phyloP scores from a whole-genome alignment of 352 stramenopile species.

The Pythium utonaiense region DNA sequence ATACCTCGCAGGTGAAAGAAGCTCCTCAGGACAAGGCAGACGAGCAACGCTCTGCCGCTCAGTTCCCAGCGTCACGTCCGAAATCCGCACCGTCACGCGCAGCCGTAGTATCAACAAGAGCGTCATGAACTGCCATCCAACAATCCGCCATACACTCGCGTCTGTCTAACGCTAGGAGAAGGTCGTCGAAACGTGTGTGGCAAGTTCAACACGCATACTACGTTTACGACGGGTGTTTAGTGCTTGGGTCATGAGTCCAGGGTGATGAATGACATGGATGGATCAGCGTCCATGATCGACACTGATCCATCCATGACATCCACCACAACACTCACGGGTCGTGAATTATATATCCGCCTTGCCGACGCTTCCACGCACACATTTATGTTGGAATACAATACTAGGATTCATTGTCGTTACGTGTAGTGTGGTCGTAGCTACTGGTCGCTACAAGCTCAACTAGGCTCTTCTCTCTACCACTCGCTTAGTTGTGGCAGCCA shows the following conservation, averaged over 20 bases:
- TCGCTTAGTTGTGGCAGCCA: conserved; percentile 14
- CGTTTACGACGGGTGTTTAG: no score
- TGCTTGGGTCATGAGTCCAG: no score
- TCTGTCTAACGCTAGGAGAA: no score
- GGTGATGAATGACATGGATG: no score
- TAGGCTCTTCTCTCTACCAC: background rate
- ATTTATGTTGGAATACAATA: background rate
- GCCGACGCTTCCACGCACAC: no score
- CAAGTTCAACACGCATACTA: no score
- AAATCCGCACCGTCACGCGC: conserved; percentile 19
- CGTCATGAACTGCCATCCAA: background rate
- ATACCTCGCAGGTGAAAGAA: background rate
- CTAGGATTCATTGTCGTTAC: background rate
- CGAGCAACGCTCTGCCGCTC: background rate
- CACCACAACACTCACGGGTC: no score
- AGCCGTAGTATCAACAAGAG: background rate
- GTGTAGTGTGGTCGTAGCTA: background rate
- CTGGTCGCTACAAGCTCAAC: background rate
- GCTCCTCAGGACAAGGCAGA: background rate
- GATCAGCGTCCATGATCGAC: no score
- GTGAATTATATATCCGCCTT: no score
- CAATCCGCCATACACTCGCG: background rate
- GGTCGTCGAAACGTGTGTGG: no score
- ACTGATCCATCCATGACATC: no score
- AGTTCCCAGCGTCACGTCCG: conserved; percentile 14